phyloP scores from a whole-genome alignment of 2,329 filamentous ascomycete species.

The Escovopsis sp. region DNA sequence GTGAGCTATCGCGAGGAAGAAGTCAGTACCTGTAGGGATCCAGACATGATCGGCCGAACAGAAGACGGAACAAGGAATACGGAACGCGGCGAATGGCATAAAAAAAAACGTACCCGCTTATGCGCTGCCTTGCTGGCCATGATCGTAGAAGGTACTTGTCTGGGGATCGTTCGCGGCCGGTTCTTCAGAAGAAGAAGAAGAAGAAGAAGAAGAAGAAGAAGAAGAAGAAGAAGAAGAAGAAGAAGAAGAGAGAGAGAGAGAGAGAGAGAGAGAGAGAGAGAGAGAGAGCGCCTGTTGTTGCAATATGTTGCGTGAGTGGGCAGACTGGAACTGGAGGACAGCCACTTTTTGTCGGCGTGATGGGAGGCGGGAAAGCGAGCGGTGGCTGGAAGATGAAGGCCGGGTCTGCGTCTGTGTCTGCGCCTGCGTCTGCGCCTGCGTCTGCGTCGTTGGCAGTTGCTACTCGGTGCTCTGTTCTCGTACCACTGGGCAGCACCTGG shows the following conservation, averaged over 20 bases:
- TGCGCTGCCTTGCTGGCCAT: slow-evolving; percentile 63
- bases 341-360: no score
- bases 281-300: not conserved
- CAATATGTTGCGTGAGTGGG: not conserved
- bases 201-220: not conserved
- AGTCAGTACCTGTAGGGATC: slow-evolving; percentile 9
- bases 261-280: not conserved
- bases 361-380: no score
- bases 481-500: no score
- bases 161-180: not conserved
- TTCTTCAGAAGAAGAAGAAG: no score
- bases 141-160: not conserved
- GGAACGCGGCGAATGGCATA: not conserved
- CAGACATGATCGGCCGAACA: no score
- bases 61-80: no score
- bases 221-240: not conserved
- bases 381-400: not conserved
- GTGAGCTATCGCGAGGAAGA: slow-evolving; percentile 30
- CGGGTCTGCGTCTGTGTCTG: no score
- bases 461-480: no score
- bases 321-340: not conserved
- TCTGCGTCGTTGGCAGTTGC: no score
- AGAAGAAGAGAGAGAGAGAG: not conserved
- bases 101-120: slow-evolving; percentile 45
- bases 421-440: no score